Percentiles rank a stretch among this genome's conserved stretches.
Conservation (phyloP, 805 yeast species). For the Ogataea sp. region DNA sequence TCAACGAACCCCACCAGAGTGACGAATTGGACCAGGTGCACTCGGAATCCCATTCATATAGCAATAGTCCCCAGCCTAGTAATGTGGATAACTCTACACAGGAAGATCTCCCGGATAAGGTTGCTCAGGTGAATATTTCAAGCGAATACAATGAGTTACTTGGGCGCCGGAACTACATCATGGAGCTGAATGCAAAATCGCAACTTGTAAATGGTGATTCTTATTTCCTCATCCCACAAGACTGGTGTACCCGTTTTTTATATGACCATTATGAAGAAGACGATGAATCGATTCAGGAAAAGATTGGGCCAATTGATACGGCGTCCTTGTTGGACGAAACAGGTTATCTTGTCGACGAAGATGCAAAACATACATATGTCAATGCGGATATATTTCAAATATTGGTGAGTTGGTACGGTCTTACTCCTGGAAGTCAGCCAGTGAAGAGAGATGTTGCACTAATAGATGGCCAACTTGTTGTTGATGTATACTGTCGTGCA, state of each 20-base stretch:
- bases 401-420: conserved; percentile 48
- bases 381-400: conserved; percentile 36
- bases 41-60: too few species aligned
- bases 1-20: too few species aligned
- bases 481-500: conserved; percentile 18
- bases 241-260: conserved; percentile 35
- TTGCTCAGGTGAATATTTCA: too few species aligned
- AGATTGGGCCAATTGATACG: conserved; percentile 42
- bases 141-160: neutral
- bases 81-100: too few species aligned
- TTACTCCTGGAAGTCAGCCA: conserved; percentile 29
- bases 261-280: conserved; percentile 21
- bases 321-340: conserved; percentile 32
- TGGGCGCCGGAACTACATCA: neutral
- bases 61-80: too few species aligned
- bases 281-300: conserved; percentile 17
- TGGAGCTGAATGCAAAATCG: too few species aligned
- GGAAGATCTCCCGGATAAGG: too few species aligned
- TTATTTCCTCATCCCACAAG: conserved; percentile 40
- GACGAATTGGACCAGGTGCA: too few species aligned
- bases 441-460: conserved; percentile 27
- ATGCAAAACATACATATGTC: conserved; percentile 20
- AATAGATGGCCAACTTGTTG: conserved; percentile 15
- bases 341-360: conserved; percentile 28
- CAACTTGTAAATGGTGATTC: conserved; percentile 41